Evolutionary conservation across 306 rosid genomes (phyloP).

Genomic region (Alnus rubra): DNA sequence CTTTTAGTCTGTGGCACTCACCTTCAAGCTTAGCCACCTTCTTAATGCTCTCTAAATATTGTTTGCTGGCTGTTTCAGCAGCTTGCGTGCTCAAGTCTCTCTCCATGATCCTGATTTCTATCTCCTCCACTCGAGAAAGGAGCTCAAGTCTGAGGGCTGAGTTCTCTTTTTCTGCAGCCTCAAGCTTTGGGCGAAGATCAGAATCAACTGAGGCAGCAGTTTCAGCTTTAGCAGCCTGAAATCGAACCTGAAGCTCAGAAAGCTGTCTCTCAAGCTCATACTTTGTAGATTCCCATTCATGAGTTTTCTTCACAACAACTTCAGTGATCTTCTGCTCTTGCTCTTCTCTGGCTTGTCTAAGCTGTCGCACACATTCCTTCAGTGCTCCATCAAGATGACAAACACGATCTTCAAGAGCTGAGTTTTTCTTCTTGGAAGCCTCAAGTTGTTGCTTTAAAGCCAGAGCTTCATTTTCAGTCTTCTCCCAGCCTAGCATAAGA

Average conservation of each 20-base stretch:
- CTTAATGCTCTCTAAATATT: constrained; percentile 61
- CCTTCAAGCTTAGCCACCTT: constrained; percentile 79
- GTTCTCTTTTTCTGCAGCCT: constrained; percentile 56
- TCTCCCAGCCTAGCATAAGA: constrained; percentile 74
- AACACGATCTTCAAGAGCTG: constrained; percentile 70
- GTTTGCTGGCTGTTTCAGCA: constrained; percentile 82
- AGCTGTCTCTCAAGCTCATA: constrained; percentile 58
- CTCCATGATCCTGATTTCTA: constrained; percentile 57
- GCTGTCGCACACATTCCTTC: constrained; percentile 81
- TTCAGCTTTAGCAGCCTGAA: constrained; percentile 61
- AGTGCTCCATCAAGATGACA: constrained; percentile 85
- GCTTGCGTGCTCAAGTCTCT: constrained; percentile 71
- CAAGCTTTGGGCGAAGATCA: constrained; percentile 48
- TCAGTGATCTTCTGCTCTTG: constrained; percentile 59
- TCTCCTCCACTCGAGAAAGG: constrained; percentile 55
- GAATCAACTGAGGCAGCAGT: constrained; percentile 37
- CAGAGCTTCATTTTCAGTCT: constrained; percentile 64
- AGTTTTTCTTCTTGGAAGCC: constrained; percentile 53
- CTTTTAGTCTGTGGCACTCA: constrained; percentile 66
- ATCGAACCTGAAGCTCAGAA: constrained; percentile 53
- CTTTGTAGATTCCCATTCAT: constrained; percentile 58
- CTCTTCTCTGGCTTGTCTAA: constrained; percentile 77
- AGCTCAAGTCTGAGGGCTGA: constrained; percentile 54
- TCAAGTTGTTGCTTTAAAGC: constrained; percentile 64
- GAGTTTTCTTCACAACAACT: constrained; percentile 43